Evolutionary conservation across 495 filamentous ascomycete species (phyloP).

Genomic region (Platismatia glauca): DNA sequence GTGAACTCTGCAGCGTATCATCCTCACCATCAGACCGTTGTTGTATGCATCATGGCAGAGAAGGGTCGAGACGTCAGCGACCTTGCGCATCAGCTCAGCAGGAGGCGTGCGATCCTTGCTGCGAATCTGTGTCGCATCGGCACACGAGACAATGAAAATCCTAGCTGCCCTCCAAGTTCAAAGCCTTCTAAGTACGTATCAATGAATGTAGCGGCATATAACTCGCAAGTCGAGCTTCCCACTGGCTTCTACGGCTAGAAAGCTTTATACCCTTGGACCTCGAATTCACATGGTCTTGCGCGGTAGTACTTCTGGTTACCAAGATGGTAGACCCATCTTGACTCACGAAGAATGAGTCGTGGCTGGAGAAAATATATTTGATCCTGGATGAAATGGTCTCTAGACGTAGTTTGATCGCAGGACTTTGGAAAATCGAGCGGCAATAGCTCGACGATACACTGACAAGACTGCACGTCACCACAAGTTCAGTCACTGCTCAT

Average conservation of each 20-base stretch:
- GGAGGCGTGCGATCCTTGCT: conserved; percentile 31
- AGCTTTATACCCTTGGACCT: conserved; percentile 40
- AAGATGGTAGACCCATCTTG: conserved; percentile 30
- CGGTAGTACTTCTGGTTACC: conserved; percentile 21
- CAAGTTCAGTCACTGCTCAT: neutral
- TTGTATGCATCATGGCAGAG: conserved; percentile 35
- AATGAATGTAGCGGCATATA: neutral
- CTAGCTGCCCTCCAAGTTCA: conserved; percentile 32
- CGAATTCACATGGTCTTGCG: conserved; percentile 35
- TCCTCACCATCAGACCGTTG: conserved; percentile 36
- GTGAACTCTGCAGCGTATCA: conserved; percentile 28
- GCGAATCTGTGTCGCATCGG: conserved; percentile 37
- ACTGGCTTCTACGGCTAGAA: conserved; percentile 23
- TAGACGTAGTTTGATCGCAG: conserved; percentile 6
- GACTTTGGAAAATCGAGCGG: neutral
- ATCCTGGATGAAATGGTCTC: conserved; percentile 39
- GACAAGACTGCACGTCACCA: neutral
- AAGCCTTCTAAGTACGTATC: conserved; percentile 33
- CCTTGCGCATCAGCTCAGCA: conserved; percentile 27
- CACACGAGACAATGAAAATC: conserved; percentile 35
- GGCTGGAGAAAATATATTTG: conserved; percentile 31
- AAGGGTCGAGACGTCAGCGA: conserved; percentile 28
- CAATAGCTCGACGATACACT: neutral
- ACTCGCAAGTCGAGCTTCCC: neutral
- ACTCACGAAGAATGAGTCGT: conserved; percentile 25